A percentile compares a stretch with the other conserved stretches of the same genome.
Conservation (phyloP, 2,329 filamentous ascomycete genomes). For the Diaporthe citrichinensis region DNA sequence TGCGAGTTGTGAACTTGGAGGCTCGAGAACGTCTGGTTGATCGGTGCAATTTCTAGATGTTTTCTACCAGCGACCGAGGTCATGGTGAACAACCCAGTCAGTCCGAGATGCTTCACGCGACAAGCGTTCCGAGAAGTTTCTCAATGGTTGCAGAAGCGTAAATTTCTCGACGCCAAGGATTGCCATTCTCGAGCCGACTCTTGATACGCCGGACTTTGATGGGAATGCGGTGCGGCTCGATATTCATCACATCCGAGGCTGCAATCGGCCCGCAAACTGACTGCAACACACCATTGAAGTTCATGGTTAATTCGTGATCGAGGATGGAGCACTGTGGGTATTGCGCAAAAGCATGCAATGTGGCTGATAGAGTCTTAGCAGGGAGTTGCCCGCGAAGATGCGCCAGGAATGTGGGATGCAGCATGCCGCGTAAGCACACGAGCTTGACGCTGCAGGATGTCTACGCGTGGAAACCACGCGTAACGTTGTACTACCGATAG, state of each 20-base stretch:
- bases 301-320: not conserved
- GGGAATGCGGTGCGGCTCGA: not conserved
- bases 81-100: too few relatives aligned
- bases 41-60: not conserved
- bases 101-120: not conserved
- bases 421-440: not conserved
- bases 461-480: not conserved
- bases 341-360: not conserved
- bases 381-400: not conserved
- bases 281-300: not conserved
- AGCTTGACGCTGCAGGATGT: not conserved
- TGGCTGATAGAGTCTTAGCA: not conserved
- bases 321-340: not conserved
- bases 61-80: too few relatives aligned
- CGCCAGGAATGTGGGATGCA: conserved; percentile 2
- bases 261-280: not conserved
- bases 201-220: not conserved
- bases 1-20: not conserved
- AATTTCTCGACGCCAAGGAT: not conserved
- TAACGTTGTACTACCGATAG: not conserved
- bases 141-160: not conserved
- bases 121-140: not conserved
- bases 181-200: not conserved
- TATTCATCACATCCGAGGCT: not conserved
- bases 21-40: not conserved